phyloP scores from a whole-genome alignment of 2,329 filamentous ascomycete species.

The Diaporthe aspalathi region DNA sequence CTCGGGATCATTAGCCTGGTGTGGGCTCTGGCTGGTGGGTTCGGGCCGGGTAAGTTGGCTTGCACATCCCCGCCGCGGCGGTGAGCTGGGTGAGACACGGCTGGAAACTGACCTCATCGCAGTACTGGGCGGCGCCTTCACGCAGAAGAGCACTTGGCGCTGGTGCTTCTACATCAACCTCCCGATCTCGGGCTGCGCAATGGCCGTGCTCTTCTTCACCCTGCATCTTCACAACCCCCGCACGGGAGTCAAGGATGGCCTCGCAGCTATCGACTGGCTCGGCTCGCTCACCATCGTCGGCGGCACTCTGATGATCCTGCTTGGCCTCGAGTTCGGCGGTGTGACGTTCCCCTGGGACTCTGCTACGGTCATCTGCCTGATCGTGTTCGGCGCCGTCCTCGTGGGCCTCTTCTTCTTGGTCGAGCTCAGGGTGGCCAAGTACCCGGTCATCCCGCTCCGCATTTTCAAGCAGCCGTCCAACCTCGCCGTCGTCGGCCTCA shows the following conservation, averaged over 20 bases:
- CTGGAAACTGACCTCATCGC: constrained; percentile 19
- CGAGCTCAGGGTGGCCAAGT: constrained; percentile 72
- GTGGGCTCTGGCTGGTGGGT: constrained; percentile 72
- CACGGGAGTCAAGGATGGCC: constrained; percentile 70
- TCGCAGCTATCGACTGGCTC: constrained; percentile 70
- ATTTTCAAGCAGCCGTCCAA: constrained; percentile 69
- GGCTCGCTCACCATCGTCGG: constrained; percentile 73
- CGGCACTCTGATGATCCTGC: constrained; percentile 75
- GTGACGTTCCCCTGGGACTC: constrained; percentile 71
- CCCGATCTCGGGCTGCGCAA: constrained; percentile 64
- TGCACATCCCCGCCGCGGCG: constrained; percentile 47
- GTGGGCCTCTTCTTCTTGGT: constrained; percentile 66
- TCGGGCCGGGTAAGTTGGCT: constrained; percentile 63
- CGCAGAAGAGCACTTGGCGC: constrained; percentile 68
- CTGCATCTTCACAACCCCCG: constrained; percentile 75
- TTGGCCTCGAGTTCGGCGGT: constrained; percentile 78
- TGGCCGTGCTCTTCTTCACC: constrained; percentile 70
- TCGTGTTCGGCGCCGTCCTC: constrained; percentile 68
- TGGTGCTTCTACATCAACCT: constrained; percentile 65
- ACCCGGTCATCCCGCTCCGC: constrained; percentile 75
- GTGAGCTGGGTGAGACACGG: constrained; percentile 6
- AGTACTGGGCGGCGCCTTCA: constrained; percentile 70
- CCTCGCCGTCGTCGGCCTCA: constrained; percentile 63
- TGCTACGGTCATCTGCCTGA: constrained; percentile 69
- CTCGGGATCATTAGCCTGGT: constrained; percentile 68